These are phyloP conservation scores for Cyclotella sp. DNA, from an alignment of 108 stramenopile genomes.

Conservation along the genomic window DNA sequence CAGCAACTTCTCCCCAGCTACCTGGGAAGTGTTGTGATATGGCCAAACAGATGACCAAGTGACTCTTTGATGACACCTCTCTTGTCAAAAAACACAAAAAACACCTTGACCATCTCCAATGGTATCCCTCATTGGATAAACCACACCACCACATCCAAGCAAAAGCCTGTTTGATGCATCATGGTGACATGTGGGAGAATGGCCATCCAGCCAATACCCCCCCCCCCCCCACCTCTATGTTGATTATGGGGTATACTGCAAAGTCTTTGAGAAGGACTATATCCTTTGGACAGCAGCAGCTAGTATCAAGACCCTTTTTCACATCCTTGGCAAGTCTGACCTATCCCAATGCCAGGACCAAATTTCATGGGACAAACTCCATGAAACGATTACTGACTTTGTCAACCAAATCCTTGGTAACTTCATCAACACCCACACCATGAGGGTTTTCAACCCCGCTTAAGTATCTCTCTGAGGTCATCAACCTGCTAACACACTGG, in stretches of 20 bases:
- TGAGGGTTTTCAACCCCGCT: too few relatives aligned
- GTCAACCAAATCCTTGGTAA: not conserved
- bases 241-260: too few relatives aligned
- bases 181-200: not conserved
- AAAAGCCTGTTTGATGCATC: not conserved
- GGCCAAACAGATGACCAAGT: not conserved
- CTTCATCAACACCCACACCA: too few relatives aligned
- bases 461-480: too few relatives aligned
- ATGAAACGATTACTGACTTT: not conserved
- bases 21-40: not conserved
- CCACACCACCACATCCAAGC: not conserved
- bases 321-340: too few relatives aligned
- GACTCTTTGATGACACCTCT: slow-evolving; percentile 6
- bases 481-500: too few relatives aligned
- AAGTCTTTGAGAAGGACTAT: too few relatives aligned
- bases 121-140: not conserved
- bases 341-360: too few relatives aligned
- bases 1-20: slow-evolving; percentile 1
- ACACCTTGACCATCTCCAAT: slow-evolving; percentile 7
- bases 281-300: too few relatives aligned
- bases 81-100: not conserved
- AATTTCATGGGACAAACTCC: too few relatives aligned
- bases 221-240: too few relatives aligned
- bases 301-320: too few relatives aligned
- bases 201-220: not conserved